Evolutionary conservation across 2,329 filamentous ascomycete genomes (phyloP), one percentile per base, ranked within the genome.

Genomic region (Sporothrix euskadiensis): DNA sequence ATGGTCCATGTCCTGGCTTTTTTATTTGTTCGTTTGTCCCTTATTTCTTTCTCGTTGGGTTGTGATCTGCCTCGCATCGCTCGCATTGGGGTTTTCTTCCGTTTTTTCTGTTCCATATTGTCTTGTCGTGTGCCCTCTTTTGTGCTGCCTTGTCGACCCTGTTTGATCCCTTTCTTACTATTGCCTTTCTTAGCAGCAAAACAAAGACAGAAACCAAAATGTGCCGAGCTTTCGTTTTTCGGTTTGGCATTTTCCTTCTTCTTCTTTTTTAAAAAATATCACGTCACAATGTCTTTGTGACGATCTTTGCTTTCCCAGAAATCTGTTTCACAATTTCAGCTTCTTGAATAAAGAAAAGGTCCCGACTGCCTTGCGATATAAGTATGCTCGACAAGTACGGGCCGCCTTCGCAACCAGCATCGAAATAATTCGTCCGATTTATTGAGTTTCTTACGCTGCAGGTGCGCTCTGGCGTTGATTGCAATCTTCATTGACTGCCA

Each of bases 381-480:
- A 35, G 8, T 35, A 35, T 2, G 8, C 35, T 3, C 35, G 35
- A n/a, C 57, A 39, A 41, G 39, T 26, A 22, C 39, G 10, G 22
- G 12, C 22, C 7, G 22, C 22, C 61, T 59, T 65, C 61, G 61
- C 39, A 65, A 47, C 61, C 61, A 39, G 61, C 61, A 22, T 65
- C 61, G 16, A 65, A 65, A 44, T 47, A 5, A 47, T 65, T 47
- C 61, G 10, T 47, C 61, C 61, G 61, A 65, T 8, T 30, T 47
- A 10, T 65, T 47, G 44, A 41, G 1, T 19, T 47, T 47, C 44
- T 47, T 47, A 47, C 44, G 44, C 12, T 14, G 3, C 56, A 14
- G 32, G 14, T 19, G 2, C 57, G 32, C 16, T 35, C 8, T 47
- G 44, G 32, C 16, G 16, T 19, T 47, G 44, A 47, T 14, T 47